A percentile compares a stretch with the other conserved stretches of the same genome.
These are phyloP conservation scores for Rehmannia glutinosa DNA, from an alignment of 257 asterid genomes.

Conservation along the genomic window DNA sequence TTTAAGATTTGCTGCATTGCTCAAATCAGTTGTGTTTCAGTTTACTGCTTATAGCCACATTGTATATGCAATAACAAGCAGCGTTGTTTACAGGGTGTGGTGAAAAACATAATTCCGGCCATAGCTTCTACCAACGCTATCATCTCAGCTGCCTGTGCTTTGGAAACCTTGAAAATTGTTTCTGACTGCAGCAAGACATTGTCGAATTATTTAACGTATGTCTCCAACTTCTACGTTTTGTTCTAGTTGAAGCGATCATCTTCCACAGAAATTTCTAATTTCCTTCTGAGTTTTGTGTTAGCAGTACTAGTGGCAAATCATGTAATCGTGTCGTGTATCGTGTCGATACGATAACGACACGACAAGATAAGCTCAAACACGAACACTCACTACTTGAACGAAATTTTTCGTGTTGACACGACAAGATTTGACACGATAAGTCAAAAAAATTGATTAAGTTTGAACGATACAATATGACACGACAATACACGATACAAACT, in stretches of 20 bases:
- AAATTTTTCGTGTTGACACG: no score
- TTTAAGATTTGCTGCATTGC: background rate
- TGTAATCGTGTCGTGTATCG: no score
- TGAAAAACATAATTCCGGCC: slow-evolving; percentile 97
- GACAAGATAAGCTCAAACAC: no score
- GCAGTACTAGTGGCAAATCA: no score
- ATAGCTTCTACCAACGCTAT: slow-evolving; percentile 98
- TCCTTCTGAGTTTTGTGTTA: background rate
- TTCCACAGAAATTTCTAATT: background rate
- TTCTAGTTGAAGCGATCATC: no score
- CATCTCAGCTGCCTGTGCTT: slow-evolving; percentile 93
- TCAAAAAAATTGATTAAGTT: no score
- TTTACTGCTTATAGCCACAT: slow-evolving; percentile 8
- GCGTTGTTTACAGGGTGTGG: slow-evolving; percentile 73
- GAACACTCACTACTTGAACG: no score
- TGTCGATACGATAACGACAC: no score
- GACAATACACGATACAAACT: no score
- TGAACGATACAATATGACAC: no score
- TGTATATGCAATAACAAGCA: slow-evolving; percentile 6
- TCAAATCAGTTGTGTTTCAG: background rate
- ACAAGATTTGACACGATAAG: no score
- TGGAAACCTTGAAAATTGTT: slow-evolving; percentile 93
- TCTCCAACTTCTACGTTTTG: background rate
- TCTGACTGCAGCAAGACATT: slow-evolving; percentile 92
- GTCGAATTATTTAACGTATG: slow-evolving; percentile 85